Base-by-base conservation (phyloP, 2,329 filamentous ascomycete species). In the Apiospora rasikravindrae region DNA sequence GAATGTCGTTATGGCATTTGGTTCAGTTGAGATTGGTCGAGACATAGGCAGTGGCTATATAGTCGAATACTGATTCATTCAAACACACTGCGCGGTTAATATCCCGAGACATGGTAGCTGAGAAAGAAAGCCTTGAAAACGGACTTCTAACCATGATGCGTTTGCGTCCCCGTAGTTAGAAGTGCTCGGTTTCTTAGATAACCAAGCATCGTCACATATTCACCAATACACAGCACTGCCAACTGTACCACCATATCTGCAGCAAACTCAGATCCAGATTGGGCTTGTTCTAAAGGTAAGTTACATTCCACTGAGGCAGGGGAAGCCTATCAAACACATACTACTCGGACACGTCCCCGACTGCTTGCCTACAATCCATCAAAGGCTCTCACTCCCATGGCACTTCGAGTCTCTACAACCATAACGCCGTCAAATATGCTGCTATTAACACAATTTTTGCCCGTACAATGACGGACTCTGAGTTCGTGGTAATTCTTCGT, bases 351-450 rank as follows among this genome's bases (percentile, higher is more conserved):
- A 51, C 45, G 70, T 71, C 70, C 70, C 72, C 53, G 71, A 71
- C 69, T 73, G 75, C 73, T 40, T 13, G 33, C 57, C 33, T 40
- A 64, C 57, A 40, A 64, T 24, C 57, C 57, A 11, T 40, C 29
- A n/a, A 37, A 64, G 33, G 57, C 57, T n/a, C 37, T 64, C 57
- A 13, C 40, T 64, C 57, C 24, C 57, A 8, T 40, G 57, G 57
- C 57, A 64, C 33, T 19, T 68, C 40, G 66, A 29, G 22, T 57
- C 77, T 78, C 75, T 80, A 80, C 78, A 80, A 77, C 72, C 77
- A 75, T 74, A 80, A 80, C 79, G 79, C 79, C 79, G 72, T 77
- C 73, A 71, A 75, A 77, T 75, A 80, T 80, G 78, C 77, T 79
- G 75, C 73, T 80, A 78, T 76, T 74, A 73, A 76, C 77, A 78